Evolutionary conservation across 768 basidiomycete species (phyloP), one percentile per base, ranked within the genome.

Genomic region (Cubamyces sp.): DNA sequence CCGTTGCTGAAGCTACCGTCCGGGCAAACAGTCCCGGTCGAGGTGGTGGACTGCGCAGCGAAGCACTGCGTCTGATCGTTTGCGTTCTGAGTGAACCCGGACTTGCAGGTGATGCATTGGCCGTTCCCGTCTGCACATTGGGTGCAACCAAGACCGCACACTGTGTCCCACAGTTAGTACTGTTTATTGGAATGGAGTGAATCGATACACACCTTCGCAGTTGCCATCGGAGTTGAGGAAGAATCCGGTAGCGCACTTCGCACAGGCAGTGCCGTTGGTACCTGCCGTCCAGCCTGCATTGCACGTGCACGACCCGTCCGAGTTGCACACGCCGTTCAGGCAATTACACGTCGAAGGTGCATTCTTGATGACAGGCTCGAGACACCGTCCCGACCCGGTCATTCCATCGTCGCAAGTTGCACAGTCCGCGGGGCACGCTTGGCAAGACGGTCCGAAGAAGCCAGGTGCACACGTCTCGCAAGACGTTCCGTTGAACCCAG

Each of bases 391-490:
- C 0, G 85, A 81, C 0, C 94, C 94, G 0, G 86, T 81, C 43
- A 91, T 86, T 5, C 94, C 93, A 18, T 91, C 86, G 65, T 93
- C 89, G 71, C 94, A 96, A 3, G 80, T 73, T 0, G 77, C 69
- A 73, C 94, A 95, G 5, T 83, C 85, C 0, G 78, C 73, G 1
- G 91, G 88, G 67, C 92, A 94, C 5, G 86, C 71, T 56, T 84
- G 76, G 70, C 94, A 96, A 0, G 74, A 78, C 0, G 87, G 79
- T 0, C 94, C 94, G 68, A 90, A 96, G 73, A 88, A 88, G 0
- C 90, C 90, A 5, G 79, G 37, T 1, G 84, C 79, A 66, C 94
- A 96, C 0, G 84, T 77, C 71, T 95, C 92, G 75, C 94, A 96
- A 0, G 88, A 86, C 5, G 86, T 72, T 3, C 94, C 94, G 0